A percentile compares a stretch with the other conserved stretches of the same genome.
Evolutionary conservation across 352 stramenopile species (phyloP).

Genomic region (Blastocystis sp.): DNA sequence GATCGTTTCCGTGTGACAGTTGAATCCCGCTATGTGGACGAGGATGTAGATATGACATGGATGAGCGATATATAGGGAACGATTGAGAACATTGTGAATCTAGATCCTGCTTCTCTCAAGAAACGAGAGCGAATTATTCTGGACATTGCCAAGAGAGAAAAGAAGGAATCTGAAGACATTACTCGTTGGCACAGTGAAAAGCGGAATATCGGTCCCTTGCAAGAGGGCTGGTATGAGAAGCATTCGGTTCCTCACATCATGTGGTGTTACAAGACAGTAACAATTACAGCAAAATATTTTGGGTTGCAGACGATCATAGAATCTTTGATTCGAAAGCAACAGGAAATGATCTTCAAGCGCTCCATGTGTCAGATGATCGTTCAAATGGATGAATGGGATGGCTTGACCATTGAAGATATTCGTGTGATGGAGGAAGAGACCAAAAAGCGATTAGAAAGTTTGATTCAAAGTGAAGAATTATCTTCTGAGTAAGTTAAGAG

Average conservation of each 20-base stretch:
- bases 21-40: slow-evolving; percentile 23
- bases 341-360: slow-evolving; percentile 34
- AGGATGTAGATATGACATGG: background rate
- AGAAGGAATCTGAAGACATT: slow-evolving; percentile 23
- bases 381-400: slow-evolving; percentile 55
- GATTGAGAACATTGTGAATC: slow-evolving; percentile 28
- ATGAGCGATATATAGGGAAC: background rate
- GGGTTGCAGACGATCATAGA: slow-evolving; percentile 43
- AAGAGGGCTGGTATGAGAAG: slow-evolving; percentile 30
- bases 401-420: slow-evolving; percentile 47
- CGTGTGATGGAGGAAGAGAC: slow-evolving; percentile 27
- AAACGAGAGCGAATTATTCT: slow-evolving; percentile 50
- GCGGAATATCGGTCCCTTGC: slow-evolving; percentile 31
- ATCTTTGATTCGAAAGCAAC: slow-evolving; percentile 34
- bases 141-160: slow-evolving; percentile 47
- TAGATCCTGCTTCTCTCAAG: slow-evolving; percentile 3
- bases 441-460: slow-evolving; percentile 21
- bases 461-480: slow-evolving; percentile 17
- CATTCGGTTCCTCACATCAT: background rate
- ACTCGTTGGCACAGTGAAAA: slow-evolving; percentile 35
- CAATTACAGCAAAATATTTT: slow-evolving; percentile 26
- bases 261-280: slow-evolving; percentile 41
- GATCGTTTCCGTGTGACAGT: slow-evolving; percentile 25
- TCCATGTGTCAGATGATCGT: slow-evolving; percentile 56
- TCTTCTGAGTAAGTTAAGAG: background rate